These are phyloP conservation scores for Eutrema japonicum DNA, from an alignment of 345 rosid species.

Conservation along the genomic window DNA sequence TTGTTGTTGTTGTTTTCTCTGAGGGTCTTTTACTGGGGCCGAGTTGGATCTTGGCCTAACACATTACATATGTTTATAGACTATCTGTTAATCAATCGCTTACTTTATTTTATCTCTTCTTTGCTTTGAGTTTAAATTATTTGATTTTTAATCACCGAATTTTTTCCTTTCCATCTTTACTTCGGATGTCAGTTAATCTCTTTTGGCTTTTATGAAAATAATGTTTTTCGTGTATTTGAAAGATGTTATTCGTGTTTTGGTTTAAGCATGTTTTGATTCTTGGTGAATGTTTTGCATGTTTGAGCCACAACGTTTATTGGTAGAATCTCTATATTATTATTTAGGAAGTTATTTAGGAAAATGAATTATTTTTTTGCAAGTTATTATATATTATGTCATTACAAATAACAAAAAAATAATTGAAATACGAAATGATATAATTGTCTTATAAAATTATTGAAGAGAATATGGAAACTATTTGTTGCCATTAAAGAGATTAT, in stretches of 20 bases:
- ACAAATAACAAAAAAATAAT: too few species aligned
- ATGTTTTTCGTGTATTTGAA: neutral
- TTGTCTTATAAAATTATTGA: too few species aligned
- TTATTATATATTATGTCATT: too few species aligned
- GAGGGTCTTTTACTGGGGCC: neutral
- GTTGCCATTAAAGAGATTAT: too few species aligned
- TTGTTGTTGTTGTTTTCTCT: neutral
- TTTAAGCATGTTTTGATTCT: neutral
- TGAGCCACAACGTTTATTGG: neutral
- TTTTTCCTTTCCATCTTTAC: neutral
- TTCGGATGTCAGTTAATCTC: neutral
- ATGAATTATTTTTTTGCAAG: too few species aligned
- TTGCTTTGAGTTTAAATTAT: neutral
- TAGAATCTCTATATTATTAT: neutral
- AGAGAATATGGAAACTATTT: too few species aligned
- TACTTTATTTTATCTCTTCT: neutral
- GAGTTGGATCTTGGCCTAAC: constrained; percentile 16
- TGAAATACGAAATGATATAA: too few species aligned
- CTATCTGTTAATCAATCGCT: neutral
- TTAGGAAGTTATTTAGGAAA: too few species aligned
- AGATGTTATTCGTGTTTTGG: neutral
- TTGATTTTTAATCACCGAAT: neutral
- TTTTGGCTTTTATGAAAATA: neutral
- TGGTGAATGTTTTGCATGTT: neutral
- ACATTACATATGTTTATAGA: neutral